Base-by-base conservation (phyloP, 495 filamentous ascomycete species). In the Penicillium daleae region DNA sequence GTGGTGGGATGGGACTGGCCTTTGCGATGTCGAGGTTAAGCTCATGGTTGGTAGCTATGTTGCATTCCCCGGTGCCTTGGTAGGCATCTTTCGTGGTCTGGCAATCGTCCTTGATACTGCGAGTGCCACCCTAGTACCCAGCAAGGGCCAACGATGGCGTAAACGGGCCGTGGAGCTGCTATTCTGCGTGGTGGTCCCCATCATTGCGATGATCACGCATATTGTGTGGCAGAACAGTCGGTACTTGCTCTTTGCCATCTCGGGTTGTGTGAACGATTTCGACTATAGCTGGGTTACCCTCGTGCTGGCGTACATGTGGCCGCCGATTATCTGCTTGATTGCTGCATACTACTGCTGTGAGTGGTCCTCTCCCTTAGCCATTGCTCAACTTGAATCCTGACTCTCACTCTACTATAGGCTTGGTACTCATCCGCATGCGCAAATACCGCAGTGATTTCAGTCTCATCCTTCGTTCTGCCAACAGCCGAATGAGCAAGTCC, bases 21-120 rank as follows among this genome's bases (percentile, higher is more conserved):
- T 93, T 61, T 99, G 95, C 70, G 95, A 99, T 74, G 71, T 97
- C 27, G 84, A 96, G 71, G 82, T 85, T 54, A 92, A 92, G 68
- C 52, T 93, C 39, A 75, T 88, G 59, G 82, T 88, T 53, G 88
- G 85, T 6, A 74, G 81, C 46, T 85, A 84, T 57, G 80, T 90
- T n/a, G 89, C 83, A 26, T 78, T 86, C 19, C 81, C 92, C n/a
- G 85, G 83, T 29, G 70, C 79, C 65, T 76, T 85, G 65, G 80
- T 81, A 4, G 85, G 86, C 59, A 89, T 97, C 63, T 89, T 96
- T 72, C 85, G 87, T n/a, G 83, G 83, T 48, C 82, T 99, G 10
- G 89, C 91, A 37, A 68, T 68, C 37, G 86, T 87, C 24, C 76
- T 91, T 66, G 89, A 95, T 66, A 88, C 92, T 19, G 80, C 87